Base-by-base conservation (phyloP, 2,329 filamentous ascomycete genomes). In the Cordyceps farinosa region DNA sequence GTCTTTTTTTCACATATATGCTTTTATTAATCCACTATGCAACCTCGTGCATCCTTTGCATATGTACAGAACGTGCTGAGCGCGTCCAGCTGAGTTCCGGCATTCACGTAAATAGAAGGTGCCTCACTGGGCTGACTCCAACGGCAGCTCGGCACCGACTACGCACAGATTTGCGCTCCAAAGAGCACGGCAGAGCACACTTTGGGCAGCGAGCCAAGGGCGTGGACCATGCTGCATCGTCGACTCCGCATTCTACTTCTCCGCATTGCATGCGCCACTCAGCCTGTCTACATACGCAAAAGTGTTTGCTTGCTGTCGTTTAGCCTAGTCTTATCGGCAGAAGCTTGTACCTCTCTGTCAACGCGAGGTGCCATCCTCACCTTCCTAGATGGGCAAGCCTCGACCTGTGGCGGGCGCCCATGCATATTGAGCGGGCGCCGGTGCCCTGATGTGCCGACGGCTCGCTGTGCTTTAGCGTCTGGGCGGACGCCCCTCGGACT, bases 351-450 rank as follows among this genome's bases (percentile, higher is more conserved):
- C 42, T 27, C 42, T 22, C 22, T 45, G 42, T 3, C n/a, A n/a
- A 45, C 47, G 22, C 40, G 52, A 30, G 38, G 15, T 13, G 27
- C 38, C 27, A 30, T 38, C 17, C 11, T 57, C 42, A 57, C 55
- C 55, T 57, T 57, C 55, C 55, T 29, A 45, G 54, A 56, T n/a
- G 42, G 54, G 54, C 30, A 56, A 45, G 54, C 47, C 54, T 56
- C 17, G 40, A 34, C n/a, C 36, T 40, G 51, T 54, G 51, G 51
- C 51, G 11, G 51, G 51, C 34, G 6, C 17, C 8, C 51, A 54
- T 30, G 7, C 22, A 11, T 10, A 40, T 40, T 5, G 13, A 22
- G 47, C 29, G 47, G 29, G 29, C 38, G 38, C 22, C 38, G 38
- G 38, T 40, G 38, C 38, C 38, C 13, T 40, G 38, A 40, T 15